These are phyloP conservation scores for Colletotrichum tabaci DNA, from an alignment of 2,329 filamentous ascomycete species.

Conservation along the genomic window DNA sequence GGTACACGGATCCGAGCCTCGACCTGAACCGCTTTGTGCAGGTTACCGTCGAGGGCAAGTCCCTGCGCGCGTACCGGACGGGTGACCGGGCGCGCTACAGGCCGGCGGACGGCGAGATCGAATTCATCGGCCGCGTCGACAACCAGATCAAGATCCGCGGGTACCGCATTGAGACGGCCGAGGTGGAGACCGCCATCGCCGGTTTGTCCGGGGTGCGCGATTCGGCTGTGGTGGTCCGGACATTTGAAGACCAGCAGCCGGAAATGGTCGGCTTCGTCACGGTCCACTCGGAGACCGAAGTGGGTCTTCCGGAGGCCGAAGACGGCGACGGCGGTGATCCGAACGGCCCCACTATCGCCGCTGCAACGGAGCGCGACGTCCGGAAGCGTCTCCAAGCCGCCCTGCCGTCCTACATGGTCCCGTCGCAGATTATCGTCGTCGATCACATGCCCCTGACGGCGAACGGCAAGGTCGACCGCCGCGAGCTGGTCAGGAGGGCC, in stretches of 20 bases:
- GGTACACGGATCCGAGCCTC: slow-evolving; percentile 42
- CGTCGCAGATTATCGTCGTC: slow-evolving; percentile 43
- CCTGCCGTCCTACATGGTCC: slow-evolving; percentile 47
- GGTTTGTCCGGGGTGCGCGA: slow-evolving; percentile 40
- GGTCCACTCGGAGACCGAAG: background rate
- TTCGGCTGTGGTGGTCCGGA: slow-evolving; percentile 42
- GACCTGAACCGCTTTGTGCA: slow-evolving; percentile 43
- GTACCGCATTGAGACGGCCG: slow-evolving; percentile 48
- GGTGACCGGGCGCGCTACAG: slow-evolving; percentile 44
- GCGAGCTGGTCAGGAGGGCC: slow-evolving; percentile 5
- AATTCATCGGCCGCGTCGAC: slow-evolving; percentile 49
- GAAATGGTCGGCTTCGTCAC: slow-evolving; percentile 16
- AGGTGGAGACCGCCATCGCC: slow-evolving; percentile 46
- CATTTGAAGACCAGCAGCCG: slow-evolving; percentile 6
- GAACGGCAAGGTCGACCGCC: slow-evolving; percentile 47
- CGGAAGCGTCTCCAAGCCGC: slow-evolving; percentile 10
- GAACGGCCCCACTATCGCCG: background rate
- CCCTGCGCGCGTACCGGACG: slow-evolving; percentile 46
- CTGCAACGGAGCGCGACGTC: slow-evolving; percentile 5
- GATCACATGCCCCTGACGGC: slow-evolving; percentile 47
- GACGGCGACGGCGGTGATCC: background rate
- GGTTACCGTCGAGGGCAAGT: slow-evolving; percentile 8
- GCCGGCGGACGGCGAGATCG: slow-evolving; percentile 44
- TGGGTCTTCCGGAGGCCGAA: background rate
- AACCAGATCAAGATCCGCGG: slow-evolving; percentile 51